Conservation (phyloP, 495 filamentous ascomycete species). For the Chaetomium tenue region DNA sequence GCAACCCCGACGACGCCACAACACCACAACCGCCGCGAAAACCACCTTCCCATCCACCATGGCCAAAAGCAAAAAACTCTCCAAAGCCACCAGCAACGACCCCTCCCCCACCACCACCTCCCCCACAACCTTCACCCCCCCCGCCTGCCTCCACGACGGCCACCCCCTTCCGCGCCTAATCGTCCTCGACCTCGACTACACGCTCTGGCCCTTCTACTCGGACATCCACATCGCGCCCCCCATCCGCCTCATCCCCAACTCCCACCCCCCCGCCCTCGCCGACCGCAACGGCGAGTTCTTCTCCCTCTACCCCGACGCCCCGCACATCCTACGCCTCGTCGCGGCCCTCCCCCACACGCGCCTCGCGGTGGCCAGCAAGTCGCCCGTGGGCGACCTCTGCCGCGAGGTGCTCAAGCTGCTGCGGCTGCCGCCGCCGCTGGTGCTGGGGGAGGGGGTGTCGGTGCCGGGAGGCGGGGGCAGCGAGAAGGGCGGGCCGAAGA, state of each 20-base stretch:
- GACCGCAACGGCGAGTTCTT: slow-evolving; percentile 73
- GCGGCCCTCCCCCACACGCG: slow-evolving; percentile 49
- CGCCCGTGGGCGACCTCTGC: slow-evolving; percentile 74
- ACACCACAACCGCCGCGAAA: slow-evolving; percentile 44
- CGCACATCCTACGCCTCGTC: slow-evolving; percentile 65
- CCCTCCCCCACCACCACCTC: neutral
- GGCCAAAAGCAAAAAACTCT: slow-evolving; percentile 23
- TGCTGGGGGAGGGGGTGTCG: neutral
- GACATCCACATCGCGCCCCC: slow-evolving; percentile 88
- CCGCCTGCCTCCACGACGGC: slow-evolving; percentile 61
- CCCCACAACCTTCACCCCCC: slow-evolving; percentile 20
- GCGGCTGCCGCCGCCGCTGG: slow-evolving; percentile 44
- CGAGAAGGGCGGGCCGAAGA: slow-evolving; percentile 46
- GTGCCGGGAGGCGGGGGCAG: slow-evolving; percentile 9
- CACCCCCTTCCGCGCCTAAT: slow-evolving; percentile 80
- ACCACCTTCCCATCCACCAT: slow-evolving; percentile 9
- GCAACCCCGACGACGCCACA: slow-evolving; percentile 3
- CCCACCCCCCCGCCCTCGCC: slow-evolving; percentile 50
- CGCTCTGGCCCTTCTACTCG: slow-evolving; percentile 95
- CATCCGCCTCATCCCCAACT: slow-evolving; percentile 57
- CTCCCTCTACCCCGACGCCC: slow-evolving; percentile 78
- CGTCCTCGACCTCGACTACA: slow-evolving; percentile 95
- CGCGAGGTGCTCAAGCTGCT: slow-evolving; percentile 76
- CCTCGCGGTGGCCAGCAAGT: slow-evolving; percentile 79
- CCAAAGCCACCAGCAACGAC: slow-evolving; percentile 10